These are phyloP conservation scores for Dysphania ambrosioides DNA, from an alignment of 148 eudicot species.

Conservation along the genomic window DNA sequence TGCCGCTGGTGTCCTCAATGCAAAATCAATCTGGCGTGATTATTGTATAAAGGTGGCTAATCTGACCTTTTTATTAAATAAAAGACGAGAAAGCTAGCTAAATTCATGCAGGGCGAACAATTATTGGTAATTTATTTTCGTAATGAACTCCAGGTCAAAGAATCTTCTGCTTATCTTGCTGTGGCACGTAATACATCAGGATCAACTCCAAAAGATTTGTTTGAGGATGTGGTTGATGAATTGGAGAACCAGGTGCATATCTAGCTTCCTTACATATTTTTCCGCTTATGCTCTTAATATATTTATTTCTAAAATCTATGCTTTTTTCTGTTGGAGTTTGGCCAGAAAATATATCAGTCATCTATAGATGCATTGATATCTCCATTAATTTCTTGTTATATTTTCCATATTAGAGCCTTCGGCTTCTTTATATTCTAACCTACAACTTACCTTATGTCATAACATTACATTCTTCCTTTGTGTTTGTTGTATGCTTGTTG, in stretches of 20 bases:
- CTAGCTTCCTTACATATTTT: neutral
- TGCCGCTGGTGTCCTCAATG: slow-evolving; percentile 59
- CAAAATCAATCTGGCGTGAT: slow-evolving; percentile 86
- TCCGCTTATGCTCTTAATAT: neutral
- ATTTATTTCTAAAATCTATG: neutral
- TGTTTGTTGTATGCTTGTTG: neutral
- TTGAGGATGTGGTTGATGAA: slow-evolving; percentile 78
- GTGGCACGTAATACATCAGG: slow-evolving; percentile 82
- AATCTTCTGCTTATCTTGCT: slow-evolving; percentile 66
- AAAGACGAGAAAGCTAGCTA: neutral
- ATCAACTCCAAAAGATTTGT: slow-evolving; percentile 91
- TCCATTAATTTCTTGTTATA: neutral
- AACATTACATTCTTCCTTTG: neutral
- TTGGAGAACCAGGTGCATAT: slow-evolving; percentile 71
- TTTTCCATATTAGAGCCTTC: neutral
- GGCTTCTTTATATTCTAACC: neutral
- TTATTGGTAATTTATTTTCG: slow-evolving; percentile 3
- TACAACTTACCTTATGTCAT: neutral
- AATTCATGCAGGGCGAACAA: neutral
- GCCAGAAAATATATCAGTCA: neutral
- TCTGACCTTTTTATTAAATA: neutral
- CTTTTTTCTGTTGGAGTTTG: neutral
- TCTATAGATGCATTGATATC: neutral
- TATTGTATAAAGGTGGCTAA: slow-evolving; percentile 64
- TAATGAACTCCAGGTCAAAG: slow-evolving; percentile 58